Evolutionary conservation across 768 basidiomycete species (phyloP), one percentile per base, ranked within the genome.

Genomic region (Auricularia heimuer): DNA sequence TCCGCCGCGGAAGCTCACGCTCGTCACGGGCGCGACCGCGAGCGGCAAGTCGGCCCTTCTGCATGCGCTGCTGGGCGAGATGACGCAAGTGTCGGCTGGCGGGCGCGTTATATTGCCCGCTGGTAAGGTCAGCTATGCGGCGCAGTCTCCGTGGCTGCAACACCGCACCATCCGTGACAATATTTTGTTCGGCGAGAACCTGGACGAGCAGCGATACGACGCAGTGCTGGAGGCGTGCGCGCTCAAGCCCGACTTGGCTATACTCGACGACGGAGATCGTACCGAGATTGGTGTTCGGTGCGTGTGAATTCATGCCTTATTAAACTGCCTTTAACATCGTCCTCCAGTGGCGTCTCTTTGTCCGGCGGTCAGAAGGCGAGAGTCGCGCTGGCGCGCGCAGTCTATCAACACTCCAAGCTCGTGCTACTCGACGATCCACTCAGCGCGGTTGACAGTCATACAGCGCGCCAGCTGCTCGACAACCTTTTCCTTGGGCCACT

Each of bases 161-260:
- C 85, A 88, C 69, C 84, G 86, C 58, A 87, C 89, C 0, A 90
- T 93, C 73, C 84, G 81, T 68, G 87, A 88, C 47, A 93, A 94
- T 71, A 90, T 94, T 70, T 74, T 90, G 10, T 93, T 93, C 72
- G 90, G 89, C 0, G 82, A 83, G 67, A 85, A 85, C 1, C 84
- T 78, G 67, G 80, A 82, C 35, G 72, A 75, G 24, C 73, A 75
- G 47, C 73, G 77, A 54, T 80, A 80, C 67, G 67, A 76, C 1
- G 69, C 70, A 18, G 77, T 79, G 11, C 65, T 80, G n/a, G 75
- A 78, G n/a, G 77, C 77, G 3, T 83, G 82, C 68, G 81, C 81
- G 0, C 71, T 83, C 4, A 69, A 71, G n/a, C 75, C 78, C 4
- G 82, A 83, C 70, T 70, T 83, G 10, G 75, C 76, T 2, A 77